Conservation (phyloP, 352 stramenopile species). For the Pythium insidiosum region DNA sequence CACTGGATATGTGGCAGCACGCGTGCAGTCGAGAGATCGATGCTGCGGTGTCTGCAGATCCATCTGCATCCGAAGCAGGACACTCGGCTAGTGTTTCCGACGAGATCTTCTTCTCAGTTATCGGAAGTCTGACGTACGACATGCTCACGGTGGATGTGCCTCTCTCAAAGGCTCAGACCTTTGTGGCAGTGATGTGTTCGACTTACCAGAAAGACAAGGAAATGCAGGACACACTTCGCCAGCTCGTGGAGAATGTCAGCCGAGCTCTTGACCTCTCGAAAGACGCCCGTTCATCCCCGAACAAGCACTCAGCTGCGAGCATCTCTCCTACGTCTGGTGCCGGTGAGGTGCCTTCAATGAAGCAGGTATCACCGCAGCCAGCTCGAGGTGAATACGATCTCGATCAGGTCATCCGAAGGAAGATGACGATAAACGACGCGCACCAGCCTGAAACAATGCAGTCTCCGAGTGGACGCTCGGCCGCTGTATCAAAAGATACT, state of each 20-base stretch:
- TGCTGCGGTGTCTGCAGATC: constrained; percentile 29
- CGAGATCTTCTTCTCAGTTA: constrained; percentile 77
- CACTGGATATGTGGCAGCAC: constrained; percentile 81
- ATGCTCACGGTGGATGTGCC: constrained; percentile 81
- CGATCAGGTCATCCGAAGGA: constrained; percentile 70
- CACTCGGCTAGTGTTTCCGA: constrained; percentile 24
- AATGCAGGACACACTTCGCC: constrained; percentile 58
- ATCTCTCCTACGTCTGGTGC: not conserved
- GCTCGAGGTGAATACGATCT: constrained; percentile 51
- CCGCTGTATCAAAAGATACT: no score
- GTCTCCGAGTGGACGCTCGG: no score
- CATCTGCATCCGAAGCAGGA: constrained; percentile 4
- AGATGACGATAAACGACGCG: constrained; percentile 55
- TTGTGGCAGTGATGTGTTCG: constrained; percentile 75
- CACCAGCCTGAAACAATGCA: no score
- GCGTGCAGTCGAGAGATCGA: constrained; percentile 76
- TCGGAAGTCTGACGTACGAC: constrained; percentile 76
- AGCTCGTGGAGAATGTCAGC: constrained; percentile 77
- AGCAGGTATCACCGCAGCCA: constrained; percentile 11
- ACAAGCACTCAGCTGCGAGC: constrained; percentile 1
- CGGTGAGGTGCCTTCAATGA: constrained; percentile 7
- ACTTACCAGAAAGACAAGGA: constrained; percentile 75
- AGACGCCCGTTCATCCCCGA: constrained; percentile 33
- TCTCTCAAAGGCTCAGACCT: constrained; percentile 62
- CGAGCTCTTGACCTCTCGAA: constrained; percentile 75